Base-by-base conservation (phyloP, 768 basidiomycete genomes). In the Tulasnella sp. region DNA sequence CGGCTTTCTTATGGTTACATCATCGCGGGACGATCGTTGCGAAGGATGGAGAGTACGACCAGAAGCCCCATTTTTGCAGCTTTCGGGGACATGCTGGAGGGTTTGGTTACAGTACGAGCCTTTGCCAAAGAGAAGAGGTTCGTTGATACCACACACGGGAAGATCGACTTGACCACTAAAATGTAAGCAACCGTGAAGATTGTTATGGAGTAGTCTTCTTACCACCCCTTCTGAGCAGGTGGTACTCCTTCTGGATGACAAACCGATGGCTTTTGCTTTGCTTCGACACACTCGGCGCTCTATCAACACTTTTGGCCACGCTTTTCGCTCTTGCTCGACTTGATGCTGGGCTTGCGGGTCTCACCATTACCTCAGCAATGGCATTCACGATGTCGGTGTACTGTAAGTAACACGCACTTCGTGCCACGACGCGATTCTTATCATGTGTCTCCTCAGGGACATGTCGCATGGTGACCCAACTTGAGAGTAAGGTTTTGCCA, bases 1-100 rank as follows among this genome's bases (percentile, higher is more conserved):
- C 82, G 86, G 39, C 84, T 93, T 22, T 81, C 84, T 93, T 72
- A 75, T 54, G 79, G 70, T 1, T 80, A 82, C 79, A 78, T 84
- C 37, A 90, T 89, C 79, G 93, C 92, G 0, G 92, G 93, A 0
- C 88, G 94, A 67, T 94, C 96, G 80, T 84, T 97, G 25, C 88
- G 94, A 76, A 87, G 96, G 25, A 93, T 97, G 90, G 96, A 97
- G 82, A 93, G 93, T 0, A 96, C 93, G 79, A 89, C 91, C 0
- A 86, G 93, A 15, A 93, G 91, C 0, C 92, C 94, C 0, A 93
- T 94, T 78, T 93, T 91, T 83, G 91, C 91, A 8, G 91, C 91
- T 75, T 95, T 94, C 78, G 88, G 89, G 15, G 93, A 94, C 80
- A 83, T 83, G n/a, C 82, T 85, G 19, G 85, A 85, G 45, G 85